Evolutionary conservation across 208 protist species (phyloP), one percentile per base, ranked within the genome.

Genomic region (Borovskyia barvae): DNA sequence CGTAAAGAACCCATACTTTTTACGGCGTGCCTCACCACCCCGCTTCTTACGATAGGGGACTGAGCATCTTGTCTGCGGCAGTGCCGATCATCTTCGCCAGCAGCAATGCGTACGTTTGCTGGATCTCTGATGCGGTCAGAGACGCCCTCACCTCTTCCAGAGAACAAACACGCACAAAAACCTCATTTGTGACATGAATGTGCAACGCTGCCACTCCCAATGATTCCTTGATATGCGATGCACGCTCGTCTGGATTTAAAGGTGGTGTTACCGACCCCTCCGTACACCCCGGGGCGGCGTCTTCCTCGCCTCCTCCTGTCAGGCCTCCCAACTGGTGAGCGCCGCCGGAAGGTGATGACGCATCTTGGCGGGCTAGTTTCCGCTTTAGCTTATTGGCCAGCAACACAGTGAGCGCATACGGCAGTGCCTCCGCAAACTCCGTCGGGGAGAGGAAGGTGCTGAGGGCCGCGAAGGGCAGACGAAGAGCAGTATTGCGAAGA

Each of bases 341-440:
- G n/a, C n/a, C n/a, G n/a, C n/a, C n/a, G n/a, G n/a, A n/a, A n/a
- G n/a, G n/a, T n/a, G 14, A 9, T 51, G 29, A 55, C 15, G 7
- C 26, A 2, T 20, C 8, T 55, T n/a, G 11, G 29, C 30, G 28
- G 19, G 46, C 32, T 7, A 74, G 35, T 11, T 57, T 26, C 30
- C 22, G 26, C 6, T 45, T 26, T 25, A 90, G 40, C 35, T 71
- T 57, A 12, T 48, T 52, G 7, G 54, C 42, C 14, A 91, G 56
- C 42, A 70, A 46, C 43, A 67, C 72, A 42, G 75, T 66, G 37
- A 91, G 47, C 12, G 84, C 68, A 36, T 75, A 55, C 29, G 66
- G 67, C 9, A 86, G 52, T 61, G 79, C 85, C 11, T 50, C 49
- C 30, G 56, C 66, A 53, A 90, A 90, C 49, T 94, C 87, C 12